These are phyloP conservation scores for Penicillium paneum DNA, from an alignment of 2,329 filamentous ascomycete genomes.

Conservation along the genomic window DNA sequence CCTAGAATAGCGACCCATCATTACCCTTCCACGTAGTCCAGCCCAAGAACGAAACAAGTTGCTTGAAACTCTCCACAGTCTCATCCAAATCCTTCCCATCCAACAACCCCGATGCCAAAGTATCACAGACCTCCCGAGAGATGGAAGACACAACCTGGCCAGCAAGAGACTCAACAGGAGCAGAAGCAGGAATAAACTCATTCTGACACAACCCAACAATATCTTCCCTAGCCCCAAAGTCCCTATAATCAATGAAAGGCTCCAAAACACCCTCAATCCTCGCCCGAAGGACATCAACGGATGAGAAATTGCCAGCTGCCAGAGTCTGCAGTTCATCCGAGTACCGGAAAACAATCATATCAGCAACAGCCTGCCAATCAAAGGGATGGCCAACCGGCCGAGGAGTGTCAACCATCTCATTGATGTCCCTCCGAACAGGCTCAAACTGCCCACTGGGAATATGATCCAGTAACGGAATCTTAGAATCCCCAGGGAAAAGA, in stretches of 20 bases:
- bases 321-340: constrained; percentile 5
- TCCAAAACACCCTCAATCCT: constrained; percentile 4
- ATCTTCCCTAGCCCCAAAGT: background rate
- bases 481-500: constrained; percentile 36
- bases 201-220: constrained; percentile 5
- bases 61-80: background rate
- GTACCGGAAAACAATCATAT: constrained; percentile 52
- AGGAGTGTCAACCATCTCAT: constrained; percentile 34
- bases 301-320: constrained; percentile 16
- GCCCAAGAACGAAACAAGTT: background rate
- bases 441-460: constrained; percentile 26
- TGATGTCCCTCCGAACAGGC: constrained; percentile 43
- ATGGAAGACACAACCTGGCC: constrained; percentile 27
- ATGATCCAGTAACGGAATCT: constrained; percentile 36
- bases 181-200: constrained; percentile 8
- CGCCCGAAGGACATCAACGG: constrained; percentile 4
- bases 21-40: background rate
- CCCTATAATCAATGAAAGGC: constrained; percentile 13
- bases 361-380: constrained; percentile 63
- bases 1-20: background rate
- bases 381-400: constrained; percentile 29
- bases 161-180: constrained; percentile 18
- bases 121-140: constrained; percentile 30
- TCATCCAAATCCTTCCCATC: constrained; percentile 19
- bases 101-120: constrained; percentile 21